These are phyloP conservation scores for Medicago lupulina DNA, from an alignment of 306 rosid species.

Conservation along the genomic window DNA sequence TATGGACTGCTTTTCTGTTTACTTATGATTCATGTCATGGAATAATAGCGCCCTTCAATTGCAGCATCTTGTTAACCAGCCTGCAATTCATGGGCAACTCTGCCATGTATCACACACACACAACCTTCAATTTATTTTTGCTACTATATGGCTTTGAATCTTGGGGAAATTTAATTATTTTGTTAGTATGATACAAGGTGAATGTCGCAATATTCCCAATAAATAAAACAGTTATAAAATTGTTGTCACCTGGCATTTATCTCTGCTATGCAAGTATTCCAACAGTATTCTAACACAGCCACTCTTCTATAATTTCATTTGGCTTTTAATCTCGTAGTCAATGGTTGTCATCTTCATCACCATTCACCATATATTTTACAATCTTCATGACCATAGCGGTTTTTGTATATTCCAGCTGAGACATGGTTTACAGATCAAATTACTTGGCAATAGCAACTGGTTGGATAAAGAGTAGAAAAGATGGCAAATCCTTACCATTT, in stretches of 20 bases:
- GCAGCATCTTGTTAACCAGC: background rate
- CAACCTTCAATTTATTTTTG: background rate
- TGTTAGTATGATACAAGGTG: background rate
- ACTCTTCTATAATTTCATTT: background rate
- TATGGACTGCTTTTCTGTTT: slow-evolving; percentile 19
- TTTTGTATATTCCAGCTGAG: background rate
- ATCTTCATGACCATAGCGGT: too few species aligned
- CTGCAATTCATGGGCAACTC: background rate
- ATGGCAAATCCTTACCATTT: too few species aligned
- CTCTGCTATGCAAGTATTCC: background rate
- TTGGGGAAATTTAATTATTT: background rate
- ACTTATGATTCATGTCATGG: background rate
- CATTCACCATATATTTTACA: too few species aligned
- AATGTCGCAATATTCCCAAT: background rate
- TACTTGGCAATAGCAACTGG: background rate
- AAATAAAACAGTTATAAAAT: background rate
- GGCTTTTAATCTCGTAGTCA: background rate
- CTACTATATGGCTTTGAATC: background rate
- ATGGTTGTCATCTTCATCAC: background rate
- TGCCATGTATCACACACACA: background rate
- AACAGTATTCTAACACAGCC: background rate
- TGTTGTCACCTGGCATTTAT: background rate
- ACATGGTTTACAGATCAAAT: background rate
- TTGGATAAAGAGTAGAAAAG: background rate
- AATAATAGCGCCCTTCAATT: background rate